Evolutionary conservation across 495 filamentous ascomycete genomes (phyloP), one percentile per base, ranked within the genome.

Genomic region (Opeltia flavorubescens): DNA sequence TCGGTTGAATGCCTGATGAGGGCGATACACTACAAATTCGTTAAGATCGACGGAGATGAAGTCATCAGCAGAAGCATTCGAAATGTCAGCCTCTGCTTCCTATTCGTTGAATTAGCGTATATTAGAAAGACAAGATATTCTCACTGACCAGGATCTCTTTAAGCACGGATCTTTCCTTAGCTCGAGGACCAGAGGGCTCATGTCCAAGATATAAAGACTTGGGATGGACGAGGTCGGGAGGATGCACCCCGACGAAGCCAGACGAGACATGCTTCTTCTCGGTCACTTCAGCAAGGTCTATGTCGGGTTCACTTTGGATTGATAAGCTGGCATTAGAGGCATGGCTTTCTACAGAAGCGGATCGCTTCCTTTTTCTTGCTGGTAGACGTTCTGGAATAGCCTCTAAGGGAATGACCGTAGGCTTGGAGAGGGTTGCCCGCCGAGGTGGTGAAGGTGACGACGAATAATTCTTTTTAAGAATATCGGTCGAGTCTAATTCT

Each of bases 21-120:
- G 57, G 18, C 67, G 48, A 43, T 80, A 80, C 20, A 78, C 65
- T 2, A 59, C 56, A 50, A 80, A 80, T 1, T 66, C 48, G n/a
- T 72, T 55, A 3, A 80, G 49, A 7, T 67, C 63, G 25, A 73
- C 63, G 12, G 69, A 69, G 17, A 67, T 52, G 38, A 67, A 69
- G 0, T 50, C 63, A 1, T 46, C 26, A 0, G 44, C 35, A 17
- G 50, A 34, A 24, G 18, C 25, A 17, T 47, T 42, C 28, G 45
- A 17, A 6, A 20, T 15, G 13, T 12, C n/a, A 43, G 12, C 3
- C n/a, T 41, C 12, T 35, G 21, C 27, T 26, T n/a, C 24, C 49
- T 45, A 43, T 20, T 27, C 31, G 18, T 11, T 8, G 29, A 26
- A 17, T 23, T 9, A 38, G 26, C 6, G 18, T 7, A 8, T 24